Percentiles rank a stretch among this genome's conserved stretches.
Conservation (phyloP, 2,329 filamentous ascomycete genomes). For the Hypoxylon sp. region DNA sequence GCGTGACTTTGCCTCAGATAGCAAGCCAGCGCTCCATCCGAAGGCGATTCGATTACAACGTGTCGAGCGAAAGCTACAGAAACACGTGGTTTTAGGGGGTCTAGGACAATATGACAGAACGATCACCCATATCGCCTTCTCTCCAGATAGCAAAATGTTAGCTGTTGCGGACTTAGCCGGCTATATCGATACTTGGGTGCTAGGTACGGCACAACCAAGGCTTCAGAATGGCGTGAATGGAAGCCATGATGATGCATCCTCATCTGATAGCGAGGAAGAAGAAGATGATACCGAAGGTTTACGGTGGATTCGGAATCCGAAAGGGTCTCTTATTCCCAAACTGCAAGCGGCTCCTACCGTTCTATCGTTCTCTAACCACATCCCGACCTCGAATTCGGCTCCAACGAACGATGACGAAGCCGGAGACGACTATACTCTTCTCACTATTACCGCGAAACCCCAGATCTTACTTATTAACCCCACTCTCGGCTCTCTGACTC, state of each 20-base stretch:
- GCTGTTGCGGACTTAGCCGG: constrained; percentile 86
- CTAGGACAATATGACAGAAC: constrained; percentile 83
- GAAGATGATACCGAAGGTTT: constrained; percentile 65
- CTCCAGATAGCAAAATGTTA: constrained; percentile 82
- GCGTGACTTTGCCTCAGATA: constrained; percentile 52
- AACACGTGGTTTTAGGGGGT: constrained; percentile 72
- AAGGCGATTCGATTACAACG: constrained; percentile 65
- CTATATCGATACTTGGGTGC: constrained; percentile 87
- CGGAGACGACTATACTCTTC: constrained; percentile 65
- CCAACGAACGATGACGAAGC: constrained; percentile 48
- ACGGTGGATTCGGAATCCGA: constrained; percentile 82
- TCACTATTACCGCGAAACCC: constrained; percentile 68
- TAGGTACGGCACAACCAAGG: constrained; percentile 68
- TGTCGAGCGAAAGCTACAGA: constrained; percentile 68
- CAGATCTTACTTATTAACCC: constrained; percentile 85
- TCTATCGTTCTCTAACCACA: constrained; percentile 75
- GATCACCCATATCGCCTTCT: constrained; percentile 83
- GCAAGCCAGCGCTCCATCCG: constrained; percentile 60
- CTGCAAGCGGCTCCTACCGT: constrained; percentile 75
- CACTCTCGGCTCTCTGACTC: constrained; percentile 79
- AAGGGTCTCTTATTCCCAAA: constrained; percentile 77
- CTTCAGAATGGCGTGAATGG: constrained; percentile 53
- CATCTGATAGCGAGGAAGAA: constrained; percentile 59
- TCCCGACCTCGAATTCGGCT: constrained; percentile 55
- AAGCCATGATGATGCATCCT: constrained; percentile 55